A percentile compares a stretch with the other conserved stretches of the same genome.
These are phyloP conservation scores for Penicillium sumatraense DNA, from an alignment of 2,329 filamentous ascomycete species.

Conservation along the genomic window DNA sequence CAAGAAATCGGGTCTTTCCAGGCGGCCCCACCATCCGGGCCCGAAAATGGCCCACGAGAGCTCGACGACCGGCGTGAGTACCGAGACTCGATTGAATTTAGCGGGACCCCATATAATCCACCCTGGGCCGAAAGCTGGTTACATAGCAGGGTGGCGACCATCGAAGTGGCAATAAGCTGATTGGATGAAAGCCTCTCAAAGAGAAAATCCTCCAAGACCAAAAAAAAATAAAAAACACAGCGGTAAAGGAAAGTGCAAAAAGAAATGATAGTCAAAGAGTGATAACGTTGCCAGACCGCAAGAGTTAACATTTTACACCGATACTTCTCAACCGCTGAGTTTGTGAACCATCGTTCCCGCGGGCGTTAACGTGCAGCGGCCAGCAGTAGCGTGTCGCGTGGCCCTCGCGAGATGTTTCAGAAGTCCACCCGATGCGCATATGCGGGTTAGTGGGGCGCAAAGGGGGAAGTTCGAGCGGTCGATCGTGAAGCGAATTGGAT, in stretches of 20 bases:
- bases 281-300: not conserved
- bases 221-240: no score
- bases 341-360: slow-evolving; percentile 25
- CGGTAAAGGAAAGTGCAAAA: not conserved
- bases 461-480: slow-evolving; percentile 6
- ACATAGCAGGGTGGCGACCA: not conserved
- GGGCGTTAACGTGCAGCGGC: slow-evolving; percentile 19
- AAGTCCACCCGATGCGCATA: slow-evolving; percentile 1
- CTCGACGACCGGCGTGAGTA: slow-evolving; percentile 8
- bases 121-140: not conserved
- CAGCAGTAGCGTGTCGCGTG: slow-evolving; percentile 26
- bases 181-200: not conserved
- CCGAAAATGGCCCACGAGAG: slow-evolving; percentile 13
- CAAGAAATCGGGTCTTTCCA: slow-evolving; percentile 13
- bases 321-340: slow-evolving; percentile 4
- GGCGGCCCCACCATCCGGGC: slow-evolving; percentile 37
- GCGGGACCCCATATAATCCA: not conserved
- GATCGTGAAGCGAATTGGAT: slow-evolving; percentile 18
- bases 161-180: not conserved
- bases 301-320: slow-evolving; percentile 3
- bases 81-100: slow-evolving; percentile 7
- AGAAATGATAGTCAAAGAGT: not conserved
- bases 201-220: no score
- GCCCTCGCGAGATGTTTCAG: slow-evolving; percentile 27
- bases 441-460: slow-evolving; percentile 1